A percentile compares a stretch with the other conserved stretches of the same genome.
These are phyloP conservation scores for Amanita brunnescens DNA, from an alignment of 768 basidiomycete genomes.

Conservation along the genomic window DNA sequence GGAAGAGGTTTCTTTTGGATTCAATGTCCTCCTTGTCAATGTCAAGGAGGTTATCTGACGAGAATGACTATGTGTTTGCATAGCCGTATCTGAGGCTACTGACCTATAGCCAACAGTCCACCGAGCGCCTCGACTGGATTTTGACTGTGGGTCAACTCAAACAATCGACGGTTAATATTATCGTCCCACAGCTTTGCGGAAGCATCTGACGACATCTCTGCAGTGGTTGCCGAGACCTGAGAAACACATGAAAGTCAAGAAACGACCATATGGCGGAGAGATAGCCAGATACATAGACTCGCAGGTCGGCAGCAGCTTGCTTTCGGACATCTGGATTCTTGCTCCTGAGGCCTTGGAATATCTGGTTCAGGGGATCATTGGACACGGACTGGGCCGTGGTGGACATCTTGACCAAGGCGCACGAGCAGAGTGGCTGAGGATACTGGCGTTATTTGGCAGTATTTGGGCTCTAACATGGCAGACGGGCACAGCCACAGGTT, in stretches of 20 bases:
- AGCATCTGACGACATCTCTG: slow-evolving; percentile 77
- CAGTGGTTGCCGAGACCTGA: slow-evolving; percentile 64
- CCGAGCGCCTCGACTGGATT: slow-evolving; percentile 75
- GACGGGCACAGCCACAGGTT: slow-evolving; percentile 7
- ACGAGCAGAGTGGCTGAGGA: neutral
- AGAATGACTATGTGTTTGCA: slow-evolving; percentile 8
- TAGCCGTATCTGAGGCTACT: slow-evolving; percentile 14
- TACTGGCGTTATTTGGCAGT: slow-evolving; percentile 14
- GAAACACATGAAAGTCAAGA: slow-evolving; percentile 10
- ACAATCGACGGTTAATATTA: slow-evolving; percentile 68
- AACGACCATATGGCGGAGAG: slow-evolving; percentile 7
- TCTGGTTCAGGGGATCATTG: slow-evolving; percentile 52
- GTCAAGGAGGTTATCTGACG: slow-evolving; percentile 62
- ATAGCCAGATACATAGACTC: slow-evolving; percentile 56
- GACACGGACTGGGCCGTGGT: slow-evolving; percentile 48
- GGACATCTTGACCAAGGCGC: slow-evolving; percentile 39
- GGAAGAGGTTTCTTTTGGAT: slow-evolving; percentile 71
- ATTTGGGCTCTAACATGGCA: too few species aligned
- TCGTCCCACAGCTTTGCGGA: slow-evolving; percentile 82
- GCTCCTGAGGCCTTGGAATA: slow-evolving; percentile 60
- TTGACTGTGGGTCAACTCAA: slow-evolving; percentile 78
- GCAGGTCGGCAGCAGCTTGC: slow-evolving; percentile 63
- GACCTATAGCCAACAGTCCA: slow-evolving; percentile 83
- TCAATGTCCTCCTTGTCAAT: slow-evolving; percentile 76
- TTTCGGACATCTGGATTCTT: slow-evolving; percentile 55